Base-by-base conservation (phyloP, 768 basidiomycete species). In the Pleurotus salmoneostramineus region DNA sequence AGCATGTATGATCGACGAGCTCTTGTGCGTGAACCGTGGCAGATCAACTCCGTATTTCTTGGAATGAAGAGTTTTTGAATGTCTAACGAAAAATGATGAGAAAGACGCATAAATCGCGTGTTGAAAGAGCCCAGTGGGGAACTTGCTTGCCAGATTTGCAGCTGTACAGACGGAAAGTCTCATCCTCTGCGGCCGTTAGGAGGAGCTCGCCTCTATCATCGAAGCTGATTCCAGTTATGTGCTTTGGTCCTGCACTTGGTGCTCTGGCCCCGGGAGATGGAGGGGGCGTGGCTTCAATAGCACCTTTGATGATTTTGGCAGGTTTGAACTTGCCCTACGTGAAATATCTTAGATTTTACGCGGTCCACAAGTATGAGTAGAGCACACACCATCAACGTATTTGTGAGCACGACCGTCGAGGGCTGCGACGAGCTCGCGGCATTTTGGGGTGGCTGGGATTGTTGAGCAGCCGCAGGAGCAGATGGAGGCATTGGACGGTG, bases 1-100 rank as follows among this genome's bases (percentile, higher is more conserved):
- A 6, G 95, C 91, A 66, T 98, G 86, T 2, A 98, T 68, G 48
- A 98, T 88, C 3, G 88, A 84, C 0, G 86, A 84, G 63, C 83
- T 87, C 68, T 91, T 91, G 75, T 98, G 97, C 0, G 96, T 98
- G 66, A 98, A 97, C 3, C 96, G 85, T 17, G 95, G 93, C 15
- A 95, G 81, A 71, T 96, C 93, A 46, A 95, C 89, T 0, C 97
- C 97, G 70, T 98, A 99, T 71, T 99, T 99, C 73, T 95, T 95
- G 0, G 95, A 98, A 64, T 88, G 84, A 3, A 95, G 72, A 1
- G 86, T 88, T 71, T 92, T 95, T 35, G 83, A 65, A 52, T 81
- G 80, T 77, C 95, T 91, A 61, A n/a, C n/a, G n/a, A 37, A 51
- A 51, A 17, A 6, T 14, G 35, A 27, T 54, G 52, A 37, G n/a